A percentile compares a stretch with the other conserved stretches of the same genome.
Conservation (phyloP, 495 filamentous ascomycete genomes). For the Podospora pseudocomata region DNA sequence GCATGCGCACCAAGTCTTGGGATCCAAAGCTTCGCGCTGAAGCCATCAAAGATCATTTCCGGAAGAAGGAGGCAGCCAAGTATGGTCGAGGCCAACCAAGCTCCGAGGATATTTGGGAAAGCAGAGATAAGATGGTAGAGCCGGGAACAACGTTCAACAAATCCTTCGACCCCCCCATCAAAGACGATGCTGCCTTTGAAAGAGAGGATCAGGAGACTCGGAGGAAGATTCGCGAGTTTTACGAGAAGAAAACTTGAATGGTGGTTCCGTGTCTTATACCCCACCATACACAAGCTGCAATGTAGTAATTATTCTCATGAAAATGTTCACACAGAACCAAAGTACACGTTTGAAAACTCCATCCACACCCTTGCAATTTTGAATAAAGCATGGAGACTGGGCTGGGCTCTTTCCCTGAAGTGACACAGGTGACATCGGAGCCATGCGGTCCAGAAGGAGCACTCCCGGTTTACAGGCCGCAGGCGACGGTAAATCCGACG, state of each 20-base stretch:
- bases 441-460: neutral
- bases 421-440: constrained; percentile 1
- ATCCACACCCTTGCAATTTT: neutral
- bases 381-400: neutral
- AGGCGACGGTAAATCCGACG: constrained; percentile 4
- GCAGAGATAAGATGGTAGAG: constrained; percentile 51
- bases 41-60: constrained; percentile 66
- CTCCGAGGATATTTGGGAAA: constrained; percentile 91
- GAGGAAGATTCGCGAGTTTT: constrained; percentile 35
- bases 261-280: neutral
- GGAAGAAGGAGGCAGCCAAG: constrained; percentile 62
- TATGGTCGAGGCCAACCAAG: constrained; percentile 64
- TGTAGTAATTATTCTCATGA: neutral
- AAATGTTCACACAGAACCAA: too few relatives aligned
- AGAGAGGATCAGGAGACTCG: constrained; percentile 50
- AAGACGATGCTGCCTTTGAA: constrained; percentile 59
- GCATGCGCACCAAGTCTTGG: constrained; percentile 73
- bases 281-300: neutral
- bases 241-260: constrained; percentile 8
- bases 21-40: constrained; percentile 48
- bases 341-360: too few relatives aligned
- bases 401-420: neutral
- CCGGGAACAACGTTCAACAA: constrained; percentile 42
- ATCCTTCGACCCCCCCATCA: constrained; percentile 49
- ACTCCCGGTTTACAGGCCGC: neutral